Conservation (phyloP, 2,329 filamentous ascomycete genomes). For the Ophiostoma ulmi region DNA sequence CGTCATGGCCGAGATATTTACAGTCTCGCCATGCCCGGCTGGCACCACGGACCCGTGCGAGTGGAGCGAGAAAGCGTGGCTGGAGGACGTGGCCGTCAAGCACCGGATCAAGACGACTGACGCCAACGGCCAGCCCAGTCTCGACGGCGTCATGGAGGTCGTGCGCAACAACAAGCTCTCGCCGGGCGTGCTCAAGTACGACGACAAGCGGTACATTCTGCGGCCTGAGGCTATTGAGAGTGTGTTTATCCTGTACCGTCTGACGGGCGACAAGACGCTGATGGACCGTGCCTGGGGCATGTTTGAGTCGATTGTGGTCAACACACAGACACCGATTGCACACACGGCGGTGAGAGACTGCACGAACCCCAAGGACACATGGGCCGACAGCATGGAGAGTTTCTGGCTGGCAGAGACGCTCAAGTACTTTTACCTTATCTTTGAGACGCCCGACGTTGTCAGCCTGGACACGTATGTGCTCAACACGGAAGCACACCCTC, state of each 20-base stretch:
- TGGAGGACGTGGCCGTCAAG: conserved; percentile 21
- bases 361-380: conserved; percentile 43
- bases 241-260: conserved; percentile 70
- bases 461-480: conserved; percentile 59
- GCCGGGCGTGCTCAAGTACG: conserved; percentile 52
- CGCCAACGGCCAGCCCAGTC: not conserved
- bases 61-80: conserved; percentile 31
- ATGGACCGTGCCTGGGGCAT: conserved; percentile 68
- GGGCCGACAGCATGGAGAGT: conserved; percentile 57
- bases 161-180: conserved; percentile 42
- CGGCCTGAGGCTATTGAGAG: conserved; percentile 76
- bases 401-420: conserved; percentile 68
- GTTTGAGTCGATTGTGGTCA: conserved; percentile 57
- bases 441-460: conserved; percentile 53
- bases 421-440: conserved; percentile 63
- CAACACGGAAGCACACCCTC: conserved; percentile 53
- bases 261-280: conserved; percentile 62
- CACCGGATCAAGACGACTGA: conserved; percentile 16
- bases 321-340: conserved; percentile 46
- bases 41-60: conserved; percentile 27
- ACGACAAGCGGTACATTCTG: conserved; percentile 58
- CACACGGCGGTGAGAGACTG: conserved; percentile 56
- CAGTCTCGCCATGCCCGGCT: conserved; percentile 52
- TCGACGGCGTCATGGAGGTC: conserved; percentile 36
- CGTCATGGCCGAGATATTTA: conserved; percentile 54